Evolutionary conservation across 139 green algal genomes (phyloP).

Genomic region (Chlorella ohadii): DNA sequence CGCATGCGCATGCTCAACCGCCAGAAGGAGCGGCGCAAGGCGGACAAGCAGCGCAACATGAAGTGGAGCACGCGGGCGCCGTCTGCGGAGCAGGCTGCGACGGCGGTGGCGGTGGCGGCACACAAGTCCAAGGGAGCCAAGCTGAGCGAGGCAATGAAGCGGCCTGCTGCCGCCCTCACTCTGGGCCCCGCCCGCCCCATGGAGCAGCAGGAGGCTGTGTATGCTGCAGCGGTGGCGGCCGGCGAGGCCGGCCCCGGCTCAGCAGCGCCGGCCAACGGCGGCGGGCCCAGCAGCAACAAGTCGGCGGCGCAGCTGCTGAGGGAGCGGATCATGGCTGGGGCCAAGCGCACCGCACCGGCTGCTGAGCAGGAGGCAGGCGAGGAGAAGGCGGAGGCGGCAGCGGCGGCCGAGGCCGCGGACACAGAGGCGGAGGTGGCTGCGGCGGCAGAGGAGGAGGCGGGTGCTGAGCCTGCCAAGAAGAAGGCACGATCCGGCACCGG

Average conservation of each 20-base stretch:
- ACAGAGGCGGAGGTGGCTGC: neutral
- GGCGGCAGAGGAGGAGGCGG: constrained; percentile 22
- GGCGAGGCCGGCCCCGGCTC: neutral
- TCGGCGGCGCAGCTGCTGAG: constrained; percentile 68
- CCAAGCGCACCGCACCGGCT: constrained; percentile 18
- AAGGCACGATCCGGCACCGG: neutral
- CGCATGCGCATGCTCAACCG: constrained; percentile 78
- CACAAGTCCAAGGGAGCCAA: constrained; percentile 24
- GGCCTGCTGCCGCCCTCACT: constrained; percentile 19
- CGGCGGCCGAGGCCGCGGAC: constrained; percentile 17
- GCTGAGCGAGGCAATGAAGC: constrained; percentile 32
- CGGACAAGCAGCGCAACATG: constrained; percentile 27
- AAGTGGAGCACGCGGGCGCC: constrained; percentile 44
- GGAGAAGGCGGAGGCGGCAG: neutral
- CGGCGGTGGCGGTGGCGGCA: constrained; percentile 19
- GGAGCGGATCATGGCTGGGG: constrained; percentile 52
- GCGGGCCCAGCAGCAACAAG: constrained; percentile 60
- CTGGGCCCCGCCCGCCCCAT: constrained; percentile 21
- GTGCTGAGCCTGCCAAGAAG: neutral
- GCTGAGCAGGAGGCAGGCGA: constrained; percentile 21
- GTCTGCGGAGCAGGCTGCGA: constrained; percentile 5
- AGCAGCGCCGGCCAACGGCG: neutral
- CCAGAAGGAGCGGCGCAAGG: constrained; percentile 47
- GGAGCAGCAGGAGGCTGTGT: constrained; percentile 5
- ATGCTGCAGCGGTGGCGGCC: neutral